Evolutionary conservation across 2,329 filamentous ascomycete species (phyloP).

Genomic region (Nemania sp.): DNA sequence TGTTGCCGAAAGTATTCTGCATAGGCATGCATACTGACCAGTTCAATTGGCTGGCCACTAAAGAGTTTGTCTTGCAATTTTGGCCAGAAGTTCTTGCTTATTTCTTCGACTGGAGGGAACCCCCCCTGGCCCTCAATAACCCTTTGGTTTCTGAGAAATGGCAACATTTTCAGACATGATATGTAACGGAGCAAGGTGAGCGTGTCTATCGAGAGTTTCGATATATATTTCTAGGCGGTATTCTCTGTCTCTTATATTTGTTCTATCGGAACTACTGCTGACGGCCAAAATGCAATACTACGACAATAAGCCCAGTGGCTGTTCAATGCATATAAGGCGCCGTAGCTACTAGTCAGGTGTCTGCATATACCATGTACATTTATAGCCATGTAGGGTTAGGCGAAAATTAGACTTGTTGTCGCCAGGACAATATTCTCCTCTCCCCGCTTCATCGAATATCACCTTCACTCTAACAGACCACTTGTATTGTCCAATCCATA

Average conservation of each 20-base stretch:
- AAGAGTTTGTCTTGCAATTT: slow-evolving; percentile 7
- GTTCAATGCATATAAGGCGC: not conserved
- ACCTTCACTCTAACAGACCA: not conserved
- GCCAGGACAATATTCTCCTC: not conserved
- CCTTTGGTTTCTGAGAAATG: not conserved
- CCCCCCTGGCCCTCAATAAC: not conserved
- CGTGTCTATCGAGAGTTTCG: not conserved
- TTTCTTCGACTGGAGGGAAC: slow-evolving; percentile 11
- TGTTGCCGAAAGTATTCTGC: slow-evolving; percentile 27
- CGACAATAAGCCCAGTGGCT: not conserved
- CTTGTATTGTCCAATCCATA: too few relatives aligned
- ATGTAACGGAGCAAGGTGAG: not conserved
- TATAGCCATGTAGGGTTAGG: not conserved
- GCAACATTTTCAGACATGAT: not conserved
- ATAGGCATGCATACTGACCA: slow-evolving; percentile 27
- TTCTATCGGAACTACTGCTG: not conserved
- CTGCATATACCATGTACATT: not conserved
- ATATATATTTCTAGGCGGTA: not conserved
- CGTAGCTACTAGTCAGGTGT: not conserved
- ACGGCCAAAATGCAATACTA: slow-evolving; percentile 1
- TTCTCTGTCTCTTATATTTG: not conserved
- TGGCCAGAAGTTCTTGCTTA: slow-evolving; percentile 13
- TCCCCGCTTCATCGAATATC: too few relatives aligned
- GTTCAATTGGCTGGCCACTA: slow-evolving; percentile 16
- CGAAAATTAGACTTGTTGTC: not conserved